Conservation (phyloP, 257 asterid species). For the Plantago ovata region DNA sequence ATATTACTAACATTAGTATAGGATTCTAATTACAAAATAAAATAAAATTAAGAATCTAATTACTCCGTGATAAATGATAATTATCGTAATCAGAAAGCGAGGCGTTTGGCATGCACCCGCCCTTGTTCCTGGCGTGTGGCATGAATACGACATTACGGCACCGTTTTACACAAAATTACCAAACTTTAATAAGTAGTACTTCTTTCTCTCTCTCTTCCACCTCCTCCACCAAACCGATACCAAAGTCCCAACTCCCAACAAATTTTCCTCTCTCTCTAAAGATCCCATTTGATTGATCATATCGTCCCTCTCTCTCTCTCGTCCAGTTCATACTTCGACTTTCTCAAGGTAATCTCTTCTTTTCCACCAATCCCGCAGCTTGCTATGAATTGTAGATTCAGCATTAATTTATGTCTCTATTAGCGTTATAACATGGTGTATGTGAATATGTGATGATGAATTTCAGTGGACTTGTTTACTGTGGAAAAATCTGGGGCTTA, state of each 20-base stretch:
- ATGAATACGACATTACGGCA: conserved; percentile 24
- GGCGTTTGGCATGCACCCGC: conserved; percentile 30
- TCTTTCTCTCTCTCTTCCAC: conserved; percentile 7
- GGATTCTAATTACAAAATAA: too few relatives aligned
- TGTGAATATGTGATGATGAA: conserved; percentile 6
- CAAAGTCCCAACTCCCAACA: conserved; percentile 4
- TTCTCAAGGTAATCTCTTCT: conserved; percentile 24
- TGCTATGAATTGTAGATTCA: neutral
- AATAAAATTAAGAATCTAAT: too few relatives aligned
- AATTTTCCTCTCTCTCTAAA: conserved; percentile 15
- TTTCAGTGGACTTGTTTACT: neutral
- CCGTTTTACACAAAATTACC: conserved; percentile 27
- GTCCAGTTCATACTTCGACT: conserved; percentile 9
- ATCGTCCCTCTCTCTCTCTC: neutral
- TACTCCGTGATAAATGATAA: too few relatives aligned
- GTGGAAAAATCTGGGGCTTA: too few relatives aligned
- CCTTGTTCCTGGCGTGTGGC: conserved; percentile 33
- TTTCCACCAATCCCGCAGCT: conserved; percentile 5
- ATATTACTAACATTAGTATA: too few relatives aligned
- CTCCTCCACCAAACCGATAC: conserved; percentile 19
- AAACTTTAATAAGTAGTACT: conserved; percentile 11
- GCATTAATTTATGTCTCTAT: too few relatives aligned
- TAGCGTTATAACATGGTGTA: too few relatives aligned
- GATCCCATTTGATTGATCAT: conserved; percentile 26
- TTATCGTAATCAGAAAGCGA: neutral